These are phyloP conservation scores for Fusarium graminum DNA, from an alignment of 2,329 filamentous ascomycete genomes.

Conservation along the genomic window DNA sequence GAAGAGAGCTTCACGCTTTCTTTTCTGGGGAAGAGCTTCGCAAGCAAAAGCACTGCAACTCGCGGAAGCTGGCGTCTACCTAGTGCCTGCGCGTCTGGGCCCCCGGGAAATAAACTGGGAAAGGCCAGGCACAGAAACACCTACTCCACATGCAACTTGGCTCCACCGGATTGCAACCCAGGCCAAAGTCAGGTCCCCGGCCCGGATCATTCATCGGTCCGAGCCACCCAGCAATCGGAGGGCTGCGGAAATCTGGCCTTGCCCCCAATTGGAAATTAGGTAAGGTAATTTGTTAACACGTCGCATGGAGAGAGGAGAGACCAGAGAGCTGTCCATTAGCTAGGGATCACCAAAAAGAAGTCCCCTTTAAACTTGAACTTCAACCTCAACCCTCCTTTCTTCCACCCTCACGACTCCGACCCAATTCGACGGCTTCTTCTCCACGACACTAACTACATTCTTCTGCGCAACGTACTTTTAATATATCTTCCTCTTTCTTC, in stretches of 20 bases:
- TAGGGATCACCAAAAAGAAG: constrained; percentile 35
- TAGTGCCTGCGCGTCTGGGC: constrained; percentile 41
- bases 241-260: constrained; percentile 32
- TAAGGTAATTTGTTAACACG: constrained; percentile 42
- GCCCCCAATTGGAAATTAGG: constrained; percentile 37
- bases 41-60: constrained; percentile 38
- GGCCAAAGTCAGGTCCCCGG: neutral
- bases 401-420: constrained; percentile 25
- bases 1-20: constrained; percentile 38
- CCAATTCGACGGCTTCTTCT: constrained; percentile 35
- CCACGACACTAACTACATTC: constrained; percentile 18
- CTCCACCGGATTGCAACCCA: constrained; percentile 21
- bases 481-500: constrained; percentile 16
- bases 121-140: constrained; percentile 20
- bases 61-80: constrained; percentile 39
- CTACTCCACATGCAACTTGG: constrained; percentile 18
- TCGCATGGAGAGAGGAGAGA: constrained; percentile 35
- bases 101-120: constrained; percentile 40
- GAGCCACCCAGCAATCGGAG: neutral
- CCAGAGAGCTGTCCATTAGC: constrained; percentile 42
- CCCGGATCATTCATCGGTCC: constrained; percentile 32
- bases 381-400: constrained; percentile 41
- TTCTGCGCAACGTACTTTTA: constrained; percentile 31
- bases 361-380: constrained; percentile 35
- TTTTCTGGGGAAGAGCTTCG: constrained; percentile 44